phyloP scores from a whole-genome alignment of 495 filamentous ascomycete genomes.

The Aspergillus mulundensis region DNA sequence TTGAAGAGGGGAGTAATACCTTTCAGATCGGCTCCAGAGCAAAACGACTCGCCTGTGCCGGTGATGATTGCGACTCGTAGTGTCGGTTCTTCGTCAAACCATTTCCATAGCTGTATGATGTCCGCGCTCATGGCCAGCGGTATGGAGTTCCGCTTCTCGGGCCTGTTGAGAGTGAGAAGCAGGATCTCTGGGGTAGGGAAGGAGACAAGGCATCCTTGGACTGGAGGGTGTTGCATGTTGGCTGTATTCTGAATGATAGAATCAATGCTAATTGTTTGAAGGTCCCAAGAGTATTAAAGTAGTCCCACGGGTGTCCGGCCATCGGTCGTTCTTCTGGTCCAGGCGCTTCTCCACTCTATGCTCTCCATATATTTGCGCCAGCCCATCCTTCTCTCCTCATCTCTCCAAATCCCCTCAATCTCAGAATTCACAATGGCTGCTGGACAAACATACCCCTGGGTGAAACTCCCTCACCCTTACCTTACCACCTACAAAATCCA shows the following conservation, averaged over 20 bases:
- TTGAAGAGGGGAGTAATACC: constrained; percentile 17
- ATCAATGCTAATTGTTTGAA: constrained; percentile 12
- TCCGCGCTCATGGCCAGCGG: constrained; percentile 43
- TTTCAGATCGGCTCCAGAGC: constrained; percentile 53
- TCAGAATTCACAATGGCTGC: neutral
- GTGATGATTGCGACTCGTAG: constrained; percentile 54
- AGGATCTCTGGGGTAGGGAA: constrained; percentile 41
- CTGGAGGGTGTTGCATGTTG: constrained; percentile 18
- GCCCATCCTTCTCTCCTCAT: constrained; percentile 4
- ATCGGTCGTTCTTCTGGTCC: neutral
- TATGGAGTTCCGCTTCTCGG: constrained; percentile 47
- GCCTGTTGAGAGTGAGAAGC: constrained; percentile 42
- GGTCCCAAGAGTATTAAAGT: neutral
- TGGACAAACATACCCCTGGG: constrained; percentile 14
- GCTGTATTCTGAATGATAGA: neutral
- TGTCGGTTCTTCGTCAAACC: constrained; percentile 48
- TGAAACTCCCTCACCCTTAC: constrained; percentile 24
- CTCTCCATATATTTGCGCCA: neutral
- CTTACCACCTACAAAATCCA: constrained; percentile 32
- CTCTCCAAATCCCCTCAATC: neutral
- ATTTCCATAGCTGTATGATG: constrained; percentile 46
- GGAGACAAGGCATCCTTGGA: constrained; percentile 30
- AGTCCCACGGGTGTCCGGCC: neutral
- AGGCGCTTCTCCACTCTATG: neutral
- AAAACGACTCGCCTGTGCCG: constrained; percentile 52